A percentile compares a stretch with the other conserved stretches of the same genome.
phyloP scores from a whole-genome alignment of 306 rosid species.

The Fagus sylvatica region DNA sequence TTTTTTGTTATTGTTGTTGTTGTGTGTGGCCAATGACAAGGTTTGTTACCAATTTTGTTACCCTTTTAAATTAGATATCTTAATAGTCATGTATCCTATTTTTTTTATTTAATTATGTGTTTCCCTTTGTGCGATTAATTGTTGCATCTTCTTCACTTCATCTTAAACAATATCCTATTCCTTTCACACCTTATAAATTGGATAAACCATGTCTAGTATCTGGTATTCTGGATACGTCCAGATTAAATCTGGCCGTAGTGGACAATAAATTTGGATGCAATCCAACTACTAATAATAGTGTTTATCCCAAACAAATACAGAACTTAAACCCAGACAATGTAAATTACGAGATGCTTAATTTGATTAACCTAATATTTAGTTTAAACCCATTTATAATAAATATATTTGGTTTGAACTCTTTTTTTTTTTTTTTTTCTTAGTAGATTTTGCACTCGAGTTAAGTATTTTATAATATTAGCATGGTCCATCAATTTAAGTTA shows the following conservation, averaged over 20 bases:
- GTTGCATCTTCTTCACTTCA: neutral
- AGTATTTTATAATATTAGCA: neutral
- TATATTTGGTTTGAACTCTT: no score
- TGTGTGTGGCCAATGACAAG: no score
- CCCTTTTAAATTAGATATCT: no score
- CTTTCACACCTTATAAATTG: slow-evolving; percentile 22
- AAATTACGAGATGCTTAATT: neutral
- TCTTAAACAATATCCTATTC: slow-evolving; percentile 16
- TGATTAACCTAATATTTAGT: neutral
- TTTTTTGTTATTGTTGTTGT: no score
- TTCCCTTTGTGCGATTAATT: neutral
- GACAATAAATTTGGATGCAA: neutral
- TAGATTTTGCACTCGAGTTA: neutral
- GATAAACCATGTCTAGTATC: neutral
- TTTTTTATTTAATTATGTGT: neutral
- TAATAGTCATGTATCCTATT: neutral
- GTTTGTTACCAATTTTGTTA: no score
- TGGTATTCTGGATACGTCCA: neutral
- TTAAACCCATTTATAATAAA: neutral
- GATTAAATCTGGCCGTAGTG: neutral
- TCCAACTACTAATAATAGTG: neutral
- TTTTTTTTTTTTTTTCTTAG: no score
- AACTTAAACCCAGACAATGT: neutral
- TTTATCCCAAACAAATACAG: neutral
- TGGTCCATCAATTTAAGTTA: neutral